phyloP scores from a whole-genome alignment of 495 filamentous ascomycete genomes.

The Hyaloscypha finlandica region DNA sequence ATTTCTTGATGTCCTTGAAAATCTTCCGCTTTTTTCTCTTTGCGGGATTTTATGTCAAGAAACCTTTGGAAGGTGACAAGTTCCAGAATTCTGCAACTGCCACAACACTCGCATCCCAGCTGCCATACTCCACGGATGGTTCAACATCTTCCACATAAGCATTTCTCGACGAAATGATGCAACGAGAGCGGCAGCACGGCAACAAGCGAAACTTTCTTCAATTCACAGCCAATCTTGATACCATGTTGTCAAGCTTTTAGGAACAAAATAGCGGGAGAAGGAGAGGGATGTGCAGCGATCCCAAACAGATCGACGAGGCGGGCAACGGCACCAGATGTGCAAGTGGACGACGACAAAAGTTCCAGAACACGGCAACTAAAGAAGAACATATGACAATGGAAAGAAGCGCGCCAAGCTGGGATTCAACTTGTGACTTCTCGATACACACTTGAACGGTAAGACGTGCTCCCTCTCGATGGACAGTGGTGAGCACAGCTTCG shows the following conservation, averaged over 20 bases:
- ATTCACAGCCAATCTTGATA: not conserved
- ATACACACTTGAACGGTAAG: not conserved
- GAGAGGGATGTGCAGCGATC: not conserved
- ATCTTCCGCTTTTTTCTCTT: not conserved
- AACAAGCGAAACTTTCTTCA: not conserved
- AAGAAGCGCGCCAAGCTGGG: not conserved
- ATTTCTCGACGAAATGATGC: not conserved
- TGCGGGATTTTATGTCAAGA: not conserved
- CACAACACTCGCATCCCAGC: not conserved
- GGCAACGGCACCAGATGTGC: not conserved
- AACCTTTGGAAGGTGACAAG: not conserved
- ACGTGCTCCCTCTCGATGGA: not conserved
- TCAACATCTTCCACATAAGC: not conserved
- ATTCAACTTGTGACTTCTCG: not conserved
- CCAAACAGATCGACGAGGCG: not conserved
- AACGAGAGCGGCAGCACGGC: not conserved
- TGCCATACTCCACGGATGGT: too few species aligned
- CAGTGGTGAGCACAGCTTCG: not conserved
- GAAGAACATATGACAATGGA: not conserved
- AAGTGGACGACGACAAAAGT: not conserved
- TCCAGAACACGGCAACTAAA: not conserved
- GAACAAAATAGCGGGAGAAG: not conserved
- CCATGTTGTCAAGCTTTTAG: not conserved
- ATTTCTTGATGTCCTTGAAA: not conserved
- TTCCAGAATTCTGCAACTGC: not conserved